These are phyloP conservation scores for Aspergillus sclerotialis DNA, from an alignment of 2,329 filamentous ascomycete genomes.

Conservation along the genomic window DNA sequence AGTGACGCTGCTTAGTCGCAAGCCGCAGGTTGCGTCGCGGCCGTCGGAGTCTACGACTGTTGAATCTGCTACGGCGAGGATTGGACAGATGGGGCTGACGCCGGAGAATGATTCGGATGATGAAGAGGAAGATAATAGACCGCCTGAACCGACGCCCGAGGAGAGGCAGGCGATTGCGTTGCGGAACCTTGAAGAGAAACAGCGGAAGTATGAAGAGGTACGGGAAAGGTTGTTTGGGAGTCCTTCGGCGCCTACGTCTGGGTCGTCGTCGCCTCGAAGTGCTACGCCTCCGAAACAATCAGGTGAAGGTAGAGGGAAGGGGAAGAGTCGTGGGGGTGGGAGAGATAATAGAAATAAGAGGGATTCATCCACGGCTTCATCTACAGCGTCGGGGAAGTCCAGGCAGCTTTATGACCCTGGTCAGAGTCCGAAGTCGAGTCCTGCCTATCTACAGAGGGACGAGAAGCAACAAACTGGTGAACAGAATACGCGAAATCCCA, in stretches of 20 bases:
- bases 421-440: slow-evolving; percentile 59
- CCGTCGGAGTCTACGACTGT: slow-evolving; percentile 40
- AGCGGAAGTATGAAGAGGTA: slow-evolving; percentile 81
- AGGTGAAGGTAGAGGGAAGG: slow-evolving; percentile 34
- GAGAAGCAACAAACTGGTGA: slow-evolving; percentile 32
- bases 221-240: slow-evolving; percentile 81
- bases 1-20: slow-evolving; percentile 78
- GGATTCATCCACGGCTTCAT: slow-evolving; percentile 30
- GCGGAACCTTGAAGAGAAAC: slow-evolving; percentile 78
- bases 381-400: slow-evolving; percentile 29
- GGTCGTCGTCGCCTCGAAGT: slow-evolving; percentile 56
- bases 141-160: slow-evolving; percentile 61
- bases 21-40: slow-evolving; percentile 60
- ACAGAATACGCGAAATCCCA: slow-evolving; percentile 50
- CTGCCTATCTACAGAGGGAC: slow-evolving; percentile 39
- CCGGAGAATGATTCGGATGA: slow-evolving; percentile 52
- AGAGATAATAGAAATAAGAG: slow-evolving; percentile 36
- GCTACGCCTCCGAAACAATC: slow-evolving; percentile 50
- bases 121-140: slow-evolving; percentile 44
- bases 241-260: slow-evolving; percentile 36
- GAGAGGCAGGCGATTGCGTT: slow-evolving; percentile 73
- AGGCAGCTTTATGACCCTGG: slow-evolving; percentile 71
- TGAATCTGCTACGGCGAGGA: slow-evolving; percentile 35
- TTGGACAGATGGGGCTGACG: slow-evolving; percentile 43
- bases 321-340: slow-evolving; percentile 45